Evolutionary conservation across 208 protist species (phyloP), one percentile per base, ranked within the genome.

Genomic region (Trypanosomatidae sp.): DNA sequence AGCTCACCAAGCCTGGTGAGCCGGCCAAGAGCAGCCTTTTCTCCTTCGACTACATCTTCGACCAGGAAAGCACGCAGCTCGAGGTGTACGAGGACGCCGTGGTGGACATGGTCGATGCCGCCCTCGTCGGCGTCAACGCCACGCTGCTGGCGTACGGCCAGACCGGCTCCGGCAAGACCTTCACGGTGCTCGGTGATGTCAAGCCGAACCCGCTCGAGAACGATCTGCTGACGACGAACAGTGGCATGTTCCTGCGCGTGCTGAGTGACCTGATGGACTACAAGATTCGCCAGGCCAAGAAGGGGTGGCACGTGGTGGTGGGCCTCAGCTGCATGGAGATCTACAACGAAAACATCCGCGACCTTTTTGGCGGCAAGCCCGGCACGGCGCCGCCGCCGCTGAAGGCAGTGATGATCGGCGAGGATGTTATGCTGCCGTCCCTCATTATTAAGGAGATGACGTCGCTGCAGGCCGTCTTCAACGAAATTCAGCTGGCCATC

Each of bases 111-210:
- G 92, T 96, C 56, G 80, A 92, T 13, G 65, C 80, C 33, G 81
- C 85, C 13, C 70, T 97, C 47, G 41, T 71, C 6, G 93, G 89
- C 67, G 83, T 77, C 6, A 94, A 91, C 76, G 77, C 86, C 25
- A 82, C 80, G 2, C 64, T 97, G 36, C 72, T 94, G 41, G 82
- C 90, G 15, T 96, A 96, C 66, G 93, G 94, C 10, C 92, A 98
- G 74, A 98, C 91, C 1, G 91, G 93, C 30, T 95, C 88, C 64
- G 96, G 96, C 9, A 96, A 96, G 79, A 94, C 91, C 13, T 89
- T 87, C 83, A 94, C 91, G 4, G 76, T 94, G 49, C 81, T 94
- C 19, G 87, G 74, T 1, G 67, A 9, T n/a, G n/a, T n/a, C n/a
- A n/a, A n/a, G n/a, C n/a, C n/a, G n/a, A n/a, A n/a, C n/a, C n/a